Evolutionary conservation across 2,329 filamentous ascomycete species (phyloP), one percentile per base, ranked within the genome.

Genomic region (Fusarium xyrophilum): DNA sequence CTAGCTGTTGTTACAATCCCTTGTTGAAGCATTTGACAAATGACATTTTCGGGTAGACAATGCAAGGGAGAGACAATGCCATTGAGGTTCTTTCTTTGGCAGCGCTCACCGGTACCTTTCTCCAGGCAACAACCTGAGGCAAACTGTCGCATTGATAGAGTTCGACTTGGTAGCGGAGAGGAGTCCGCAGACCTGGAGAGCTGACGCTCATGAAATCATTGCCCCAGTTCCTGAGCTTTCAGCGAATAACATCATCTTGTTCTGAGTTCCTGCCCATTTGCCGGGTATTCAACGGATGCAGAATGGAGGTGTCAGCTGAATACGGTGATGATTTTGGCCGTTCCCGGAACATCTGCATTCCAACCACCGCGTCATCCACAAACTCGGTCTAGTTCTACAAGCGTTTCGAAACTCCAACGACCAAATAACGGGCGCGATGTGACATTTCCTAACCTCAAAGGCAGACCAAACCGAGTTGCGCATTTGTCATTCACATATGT

Each of bases 401-500:
- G 3, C 7, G 25, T 46, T 38, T 23, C 27, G 17, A 25, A 28
- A 33, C n/a, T 8, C 2, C 28, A 51, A 50, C 25, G 21, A 19
- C n/a, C 25, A 28, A 32, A 51, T 39, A 38, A 38, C 33, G 43
- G 32, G 12, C 25, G 6, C 33, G 25, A 56, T 52, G 43, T 30
- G 35, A 50, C 44, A 56, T 52, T 52, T 19, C 27, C 21, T 36
- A 40, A 36, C 12, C 13, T 46, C 33, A n/a, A 55, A 15, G 3
- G 7, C 6, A 19, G 27, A n/a, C 21, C 7, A 12, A 38, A 12
- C 12, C 17, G 6, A 36, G 23, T 12, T 38, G 9, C 25, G 25
- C 9, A 19, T 43, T 60, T 28, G 50, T 66, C 62, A 66, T 47
- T 30, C 21, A 42, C 62, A 66, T 66, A 47, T 66, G 15, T 50